phyloP scores from a whole-genome alignment of 2,329 filamentous ascomycete species.

The Elsinoe fawcettii region DNA sequence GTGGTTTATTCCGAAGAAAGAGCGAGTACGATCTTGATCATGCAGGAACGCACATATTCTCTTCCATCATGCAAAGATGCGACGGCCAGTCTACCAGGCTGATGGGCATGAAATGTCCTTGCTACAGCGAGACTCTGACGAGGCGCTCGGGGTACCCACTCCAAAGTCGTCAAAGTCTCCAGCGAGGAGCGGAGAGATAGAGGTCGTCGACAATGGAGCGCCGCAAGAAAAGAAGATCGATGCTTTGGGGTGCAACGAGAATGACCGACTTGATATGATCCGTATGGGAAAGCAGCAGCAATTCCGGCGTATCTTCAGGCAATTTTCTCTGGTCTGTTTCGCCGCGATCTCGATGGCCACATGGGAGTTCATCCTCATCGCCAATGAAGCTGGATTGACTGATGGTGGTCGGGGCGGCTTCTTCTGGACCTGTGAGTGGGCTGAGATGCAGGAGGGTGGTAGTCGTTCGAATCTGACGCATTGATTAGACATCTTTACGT shows the following conservation, averaged over 20 bases:
- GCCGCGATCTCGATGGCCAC: conserved; percentile 45
- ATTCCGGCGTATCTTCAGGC: conserved; percentile 42
- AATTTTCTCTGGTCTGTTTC: conserved; percentile 44
- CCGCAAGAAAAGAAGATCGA: conserved; percentile 8
- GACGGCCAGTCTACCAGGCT: not conserved
- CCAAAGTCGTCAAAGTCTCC: conserved; percentile 10
- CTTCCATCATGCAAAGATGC: not conserved
- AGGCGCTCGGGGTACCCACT: not conserved
- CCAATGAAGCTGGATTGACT: conserved; percentile 22
- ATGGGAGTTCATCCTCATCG: conserved; percentile 43
- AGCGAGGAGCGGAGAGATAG: conserved; percentile 1
- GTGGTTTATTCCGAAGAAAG: not conserved
- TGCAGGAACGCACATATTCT: not conserved
- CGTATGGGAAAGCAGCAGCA: conserved; percentile 45
- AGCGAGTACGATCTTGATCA: not conserved
- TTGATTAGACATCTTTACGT: conserved; percentile 20
- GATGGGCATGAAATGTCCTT: not conserved
- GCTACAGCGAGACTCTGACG: not conserved
- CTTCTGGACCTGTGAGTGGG: conserved; percentile 21
- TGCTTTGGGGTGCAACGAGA: conserved; percentile 10
- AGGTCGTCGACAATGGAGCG: not conserved
- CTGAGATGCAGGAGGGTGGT: no score
- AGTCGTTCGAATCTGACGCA: not conserved
- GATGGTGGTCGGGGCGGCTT: conserved; percentile 25
- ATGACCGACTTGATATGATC: conserved; percentile 37